Evolutionary conservation across 768 basidiomycete genomes (phyloP).

Genomic region (Psilocybe tampanensis): DNA sequence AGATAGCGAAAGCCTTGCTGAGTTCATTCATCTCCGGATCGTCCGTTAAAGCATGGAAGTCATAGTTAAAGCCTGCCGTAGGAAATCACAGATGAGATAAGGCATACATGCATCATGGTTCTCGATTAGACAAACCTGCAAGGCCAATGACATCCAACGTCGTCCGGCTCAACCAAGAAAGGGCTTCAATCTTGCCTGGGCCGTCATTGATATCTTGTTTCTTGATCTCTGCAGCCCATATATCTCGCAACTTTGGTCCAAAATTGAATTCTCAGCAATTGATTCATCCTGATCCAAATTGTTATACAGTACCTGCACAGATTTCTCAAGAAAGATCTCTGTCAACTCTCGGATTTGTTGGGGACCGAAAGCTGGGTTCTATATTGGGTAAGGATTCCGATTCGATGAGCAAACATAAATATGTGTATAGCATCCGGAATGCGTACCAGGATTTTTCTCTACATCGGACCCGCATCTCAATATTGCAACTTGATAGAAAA

Average conservation of each 20-base stretch:
- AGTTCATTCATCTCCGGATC: constrained; percentile 45
- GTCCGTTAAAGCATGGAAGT: constrained; percentile 26
- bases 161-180: constrained; percentile 63
- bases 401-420: not conserved
- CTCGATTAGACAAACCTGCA: constrained; percentile 48
- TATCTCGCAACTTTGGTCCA: constrained; percentile 47
- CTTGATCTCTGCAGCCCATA: constrained; percentile 40
- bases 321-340: constrained; percentile 53
- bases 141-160: constrained; percentile 80
- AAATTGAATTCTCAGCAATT: not conserved
- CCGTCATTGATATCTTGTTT: constrained; percentile 21
- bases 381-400: too few relatives aligned
- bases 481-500: not conserved
- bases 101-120: not conserved
- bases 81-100: not conserved
- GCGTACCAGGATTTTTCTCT: constrained; percentile 45
- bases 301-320: constrained; percentile 41
- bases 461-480: not conserved
- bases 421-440: too few relatives aligned
- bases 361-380: constrained; percentile 70
- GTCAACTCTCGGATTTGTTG: constrained; percentile 58
- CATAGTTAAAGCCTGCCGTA: constrained; percentile 30
- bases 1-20: constrained; percentile 46
- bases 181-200: constrained; percentile 50
- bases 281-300: not conserved